phyloP scores from a whole-genome alignment of 352 stramenopile genomes.

The Pythium brachiatum region DNA sequence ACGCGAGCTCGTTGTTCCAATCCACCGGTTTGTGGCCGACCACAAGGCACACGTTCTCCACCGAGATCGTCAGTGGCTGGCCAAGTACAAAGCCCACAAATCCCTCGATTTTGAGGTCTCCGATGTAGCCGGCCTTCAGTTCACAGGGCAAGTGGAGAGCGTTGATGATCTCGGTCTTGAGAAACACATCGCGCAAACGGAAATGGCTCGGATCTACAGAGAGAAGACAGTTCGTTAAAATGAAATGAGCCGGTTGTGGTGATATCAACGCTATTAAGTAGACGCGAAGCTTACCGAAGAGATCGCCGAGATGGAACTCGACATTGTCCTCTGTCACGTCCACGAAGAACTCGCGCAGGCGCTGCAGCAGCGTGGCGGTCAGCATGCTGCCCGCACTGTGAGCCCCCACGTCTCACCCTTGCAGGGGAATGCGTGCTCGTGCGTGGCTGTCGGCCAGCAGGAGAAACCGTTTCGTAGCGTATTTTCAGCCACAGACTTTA shows the following conservation, averaged over 20 bases:
- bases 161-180: constrained; percentile 69
- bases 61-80: constrained; percentile 44
- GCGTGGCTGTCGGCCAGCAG: not conserved
- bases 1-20: constrained; percentile 65
- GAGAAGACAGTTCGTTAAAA: too few species aligned
- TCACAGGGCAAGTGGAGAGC: constrained; percentile 63
- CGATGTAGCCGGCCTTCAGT: constrained; percentile 60
- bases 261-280: not conserved
- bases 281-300: constrained; percentile 43
- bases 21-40: constrained; percentile 50
- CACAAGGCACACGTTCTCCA: constrained; percentile 65
- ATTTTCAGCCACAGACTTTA: not conserved
- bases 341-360: constrained; percentile 67
- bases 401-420: not conserved
- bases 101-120: constrained; percentile 63
- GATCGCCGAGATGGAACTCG: constrained; percentile 64
- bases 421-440: not conserved
- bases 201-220: constrained; percentile 63
- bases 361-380: constrained; percentile 47
- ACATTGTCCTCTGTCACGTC: constrained; percentile 54
- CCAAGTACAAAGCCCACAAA: constrained; percentile 55
- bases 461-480: not conserved
- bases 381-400: constrained; percentile 34
- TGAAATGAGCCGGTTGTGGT: not conserved
- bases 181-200: constrained; percentile 54